phyloP scores from a whole-genome alignment of 441 rosid genomes.

The Breynia disticha region DNA sequence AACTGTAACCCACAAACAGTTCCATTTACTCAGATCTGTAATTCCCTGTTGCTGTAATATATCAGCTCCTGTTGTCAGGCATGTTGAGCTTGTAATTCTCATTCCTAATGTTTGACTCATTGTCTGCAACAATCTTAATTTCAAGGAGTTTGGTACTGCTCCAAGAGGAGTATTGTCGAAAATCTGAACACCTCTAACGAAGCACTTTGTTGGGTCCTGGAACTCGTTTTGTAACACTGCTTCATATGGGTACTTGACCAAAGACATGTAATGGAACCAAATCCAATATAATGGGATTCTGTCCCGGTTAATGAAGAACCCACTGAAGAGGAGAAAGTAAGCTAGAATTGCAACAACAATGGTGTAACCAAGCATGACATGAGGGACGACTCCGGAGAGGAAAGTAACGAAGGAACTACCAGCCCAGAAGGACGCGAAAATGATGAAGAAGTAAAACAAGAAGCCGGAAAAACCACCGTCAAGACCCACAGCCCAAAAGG shows the following conservation, averaged over 20 bases:
- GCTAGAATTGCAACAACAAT: slow-evolving; percentile 69
- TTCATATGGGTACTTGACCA: slow-evolving; percentile 67
- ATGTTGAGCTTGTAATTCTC: slow-evolving; percentile 52
- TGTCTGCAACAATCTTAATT: slow-evolving; percentile 29
- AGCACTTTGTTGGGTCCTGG: slow-evolving; percentile 46
- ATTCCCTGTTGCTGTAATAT: slow-evolving; percentile 51
- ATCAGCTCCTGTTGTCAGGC: slow-evolving; percentile 60
- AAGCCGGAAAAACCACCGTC: slow-evolving; percentile 61
- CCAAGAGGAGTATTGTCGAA: slow-evolving; percentile 69
- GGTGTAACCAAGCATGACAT: slow-evolving; percentile 75
- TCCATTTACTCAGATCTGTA: slow-evolving; percentile 60
- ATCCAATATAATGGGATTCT: slow-evolving; percentile 70
- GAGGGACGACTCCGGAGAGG: slow-evolving; percentile 66
- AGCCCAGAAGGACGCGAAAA: slow-evolving; percentile 67
- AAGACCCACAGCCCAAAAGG: slow-evolving; percentile 71
- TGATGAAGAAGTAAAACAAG: slow-evolving; percentile 45
- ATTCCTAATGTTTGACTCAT: slow-evolving; percentile 41
- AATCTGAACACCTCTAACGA: slow-evolving; percentile 55
- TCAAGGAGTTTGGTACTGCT: slow-evolving; percentile 27
- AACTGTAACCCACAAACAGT: slow-evolving; percentile 58
- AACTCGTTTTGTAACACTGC: slow-evolving; percentile 68
- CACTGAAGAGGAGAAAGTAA: slow-evolving; percentile 73
- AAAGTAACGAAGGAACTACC: slow-evolving; percentile 81
- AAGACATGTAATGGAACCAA: slow-evolving; percentile 81
- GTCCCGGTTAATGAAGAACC: slow-evolving; percentile 67